Evolutionary conservation across 2,329 filamentous ascomycete genomes (phyloP).

Genomic region (Fragosphaeria purpurea): DNA sequence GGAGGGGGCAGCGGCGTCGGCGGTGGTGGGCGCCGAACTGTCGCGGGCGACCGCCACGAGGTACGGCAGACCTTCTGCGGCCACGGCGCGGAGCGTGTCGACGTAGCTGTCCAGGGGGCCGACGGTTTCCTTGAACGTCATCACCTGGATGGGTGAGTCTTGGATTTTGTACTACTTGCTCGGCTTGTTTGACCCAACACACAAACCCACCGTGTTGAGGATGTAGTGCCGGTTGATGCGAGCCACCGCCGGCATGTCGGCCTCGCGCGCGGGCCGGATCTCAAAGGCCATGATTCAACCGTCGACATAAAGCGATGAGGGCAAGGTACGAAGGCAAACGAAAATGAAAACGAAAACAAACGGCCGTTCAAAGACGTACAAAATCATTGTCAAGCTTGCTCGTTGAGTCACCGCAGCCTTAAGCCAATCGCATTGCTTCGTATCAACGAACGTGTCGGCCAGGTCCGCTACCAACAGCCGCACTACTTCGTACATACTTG

Average conservation of each 20-base stretch:
- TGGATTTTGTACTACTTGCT: neutral
- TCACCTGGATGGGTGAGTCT: neutral
- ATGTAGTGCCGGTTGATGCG: slow-evolving; percentile 6
- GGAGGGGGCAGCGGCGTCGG: neutral
- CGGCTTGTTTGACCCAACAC: no score
- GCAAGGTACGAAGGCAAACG: no score
- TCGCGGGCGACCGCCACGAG: neutral
- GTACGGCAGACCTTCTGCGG: neutral
- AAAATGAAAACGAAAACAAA: no score
- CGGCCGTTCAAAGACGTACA: no score
- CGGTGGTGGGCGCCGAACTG: no score
- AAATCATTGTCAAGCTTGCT: no score
- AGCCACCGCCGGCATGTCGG: slow-evolving; percentile 3
- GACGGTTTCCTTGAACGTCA: neutral
- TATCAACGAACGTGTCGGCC: no score
- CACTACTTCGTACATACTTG: no score
- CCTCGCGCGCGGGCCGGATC: slow-evolving; percentile 3
- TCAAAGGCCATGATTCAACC: neutral
- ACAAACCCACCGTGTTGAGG: neutral
- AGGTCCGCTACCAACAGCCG: no score
- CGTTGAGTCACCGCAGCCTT: no score
- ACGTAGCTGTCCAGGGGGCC: slow-evolving; percentile 1
- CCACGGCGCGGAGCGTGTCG: neutral
- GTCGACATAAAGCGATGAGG: no score
- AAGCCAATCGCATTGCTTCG: no score